A percentile compares a stretch with the other conserved stretches of the same genome.
Conservation (phyloP, 176 grass and related monocot genomes). For the Microstegium vimineum region DNA sequence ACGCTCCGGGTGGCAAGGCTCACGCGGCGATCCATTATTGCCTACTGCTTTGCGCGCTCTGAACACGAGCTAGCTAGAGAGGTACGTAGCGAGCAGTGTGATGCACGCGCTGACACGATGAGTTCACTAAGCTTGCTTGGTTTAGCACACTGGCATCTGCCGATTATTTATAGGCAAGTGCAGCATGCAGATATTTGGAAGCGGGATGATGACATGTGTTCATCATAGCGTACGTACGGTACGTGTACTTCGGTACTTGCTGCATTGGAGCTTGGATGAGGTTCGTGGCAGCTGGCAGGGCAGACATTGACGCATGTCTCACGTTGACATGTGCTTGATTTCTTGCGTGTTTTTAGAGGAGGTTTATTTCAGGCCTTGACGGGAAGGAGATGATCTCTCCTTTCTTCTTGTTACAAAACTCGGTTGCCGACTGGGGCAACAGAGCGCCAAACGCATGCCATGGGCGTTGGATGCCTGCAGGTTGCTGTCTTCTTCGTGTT, state of each 20-base stretch:
- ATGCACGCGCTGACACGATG: not conserved
- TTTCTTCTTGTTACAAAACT: conserved; percentile 16
- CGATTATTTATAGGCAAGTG: conserved; percentile 15
- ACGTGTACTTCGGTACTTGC: no score
- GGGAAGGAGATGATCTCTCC: no score
- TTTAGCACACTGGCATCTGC: no score
- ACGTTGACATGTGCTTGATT: not conserved
- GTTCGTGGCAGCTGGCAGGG: no score
- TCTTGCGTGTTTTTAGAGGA: no score
- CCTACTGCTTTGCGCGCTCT: not conserved
- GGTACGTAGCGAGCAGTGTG: no score
- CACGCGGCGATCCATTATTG: conserved; percentile 16
- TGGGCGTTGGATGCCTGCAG: not conserved
- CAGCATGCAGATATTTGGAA: no score
- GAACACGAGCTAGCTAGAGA: no score
- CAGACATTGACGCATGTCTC: not conserved
- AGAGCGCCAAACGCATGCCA: not conserved
- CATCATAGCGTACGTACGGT: not conserved
- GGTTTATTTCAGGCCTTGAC: no score
- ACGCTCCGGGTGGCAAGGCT: conserved; percentile 7
- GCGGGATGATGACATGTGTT: not conserved
- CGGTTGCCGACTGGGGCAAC: not conserved
- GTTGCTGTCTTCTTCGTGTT: not conserved
- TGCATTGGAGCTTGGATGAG: not conserved
- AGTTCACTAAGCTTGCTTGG: not conserved